These are phyloP conservation scores for Penicillium cosmopolitanum DNA, from an alignment of 495 filamentous ascomycete species.

Conservation along the genomic window DNA sequence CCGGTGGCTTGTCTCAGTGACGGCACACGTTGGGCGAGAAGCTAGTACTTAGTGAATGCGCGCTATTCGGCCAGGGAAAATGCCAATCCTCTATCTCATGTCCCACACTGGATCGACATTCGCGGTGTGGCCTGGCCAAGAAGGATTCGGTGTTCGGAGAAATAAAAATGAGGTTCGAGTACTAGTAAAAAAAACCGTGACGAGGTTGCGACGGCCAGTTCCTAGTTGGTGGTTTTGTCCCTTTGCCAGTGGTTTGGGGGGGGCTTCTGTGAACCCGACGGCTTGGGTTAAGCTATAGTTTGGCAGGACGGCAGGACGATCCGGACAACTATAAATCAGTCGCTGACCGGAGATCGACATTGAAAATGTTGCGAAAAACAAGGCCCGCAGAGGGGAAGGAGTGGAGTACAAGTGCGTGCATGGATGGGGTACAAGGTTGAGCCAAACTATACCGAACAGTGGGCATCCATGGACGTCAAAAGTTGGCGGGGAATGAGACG, in stretches of 20 bases:
- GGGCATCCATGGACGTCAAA: conserved; percentile 22
- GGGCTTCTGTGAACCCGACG: conserved; percentile 37
- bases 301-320: conserved; percentile 42
- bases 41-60: conserved; percentile 16
- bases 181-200: neutral
- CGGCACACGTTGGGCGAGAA: conserved; percentile 12
- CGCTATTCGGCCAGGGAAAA: conserved; percentile 10
- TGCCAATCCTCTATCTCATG: conserved; percentile 21
- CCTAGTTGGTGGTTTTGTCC: neutral
- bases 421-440: conserved; percentile 28
- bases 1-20: conserved; percentile 1
- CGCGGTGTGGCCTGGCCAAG: conserved; percentile 4
- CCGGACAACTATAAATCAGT: conserved; percentile 36
- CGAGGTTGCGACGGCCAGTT: neutral
- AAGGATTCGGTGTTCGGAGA: conserved; percentile 3
- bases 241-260: neutral
- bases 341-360: conserved; percentile 27
- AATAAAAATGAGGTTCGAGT: neutral
- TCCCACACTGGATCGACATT: conserved; percentile 20
- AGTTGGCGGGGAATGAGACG: conserved; percentile 13
- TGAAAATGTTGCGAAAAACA: conserved; percentile 19
- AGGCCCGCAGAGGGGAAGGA: conserved; percentile 17
- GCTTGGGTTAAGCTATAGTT: conserved; percentile 51
- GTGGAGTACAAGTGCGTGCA: conserved; percentile 25
- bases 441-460: conserved; percentile 21